phyloP scores from a whole-genome alignment of 2,329 filamentous ascomycete species.

The Zymoseptoria ardabiliae region DNA sequence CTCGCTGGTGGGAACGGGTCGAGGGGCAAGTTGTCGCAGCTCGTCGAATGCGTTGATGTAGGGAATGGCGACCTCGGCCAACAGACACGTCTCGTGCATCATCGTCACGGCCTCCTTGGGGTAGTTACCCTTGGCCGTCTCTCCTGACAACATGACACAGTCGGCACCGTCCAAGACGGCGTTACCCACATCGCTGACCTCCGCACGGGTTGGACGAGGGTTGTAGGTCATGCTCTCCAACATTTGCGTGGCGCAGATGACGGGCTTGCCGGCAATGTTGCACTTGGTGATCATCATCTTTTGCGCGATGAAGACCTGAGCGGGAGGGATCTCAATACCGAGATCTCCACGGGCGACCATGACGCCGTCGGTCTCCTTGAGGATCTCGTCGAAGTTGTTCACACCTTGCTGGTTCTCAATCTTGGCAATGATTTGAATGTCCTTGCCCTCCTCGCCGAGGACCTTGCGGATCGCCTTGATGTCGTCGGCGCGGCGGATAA shows the following conservation, averaged over 20 bases:
- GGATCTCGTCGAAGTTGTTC: constrained; percentile 98
- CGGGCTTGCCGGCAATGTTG: constrained; percentile 97
- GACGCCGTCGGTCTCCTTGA: constrained; percentile 93
- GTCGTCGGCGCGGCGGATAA: constrained; percentile 90
- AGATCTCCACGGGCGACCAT: constrained; percentile 99
- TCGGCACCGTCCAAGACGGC: constrained; percentile 95
- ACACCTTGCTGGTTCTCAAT: constrained; percentile 99
- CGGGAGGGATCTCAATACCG: constrained; percentile 96
- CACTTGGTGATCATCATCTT: constrained; percentile 99
- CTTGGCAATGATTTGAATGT: constrained; percentile 99
- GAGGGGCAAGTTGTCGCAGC: constrained; percentile 72
- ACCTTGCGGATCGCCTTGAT: constrained; percentile 88
- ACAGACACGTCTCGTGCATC: constrained; percentile 97
- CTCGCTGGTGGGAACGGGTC: constrained; percentile 82
- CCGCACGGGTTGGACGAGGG: constrained; percentile 91
- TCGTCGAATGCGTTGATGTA: constrained; percentile 97
- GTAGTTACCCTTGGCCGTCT: constrained; percentile 97
- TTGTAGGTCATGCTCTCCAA: constrained; percentile 99
- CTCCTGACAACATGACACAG: constrained; percentile 98
- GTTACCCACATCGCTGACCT: constrained; percentile 98
- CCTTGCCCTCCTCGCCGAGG: constrained; percentile 82
- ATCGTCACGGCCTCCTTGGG: constrained; percentile 85
- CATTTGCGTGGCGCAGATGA: constrained; percentile 99
- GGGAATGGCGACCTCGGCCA: constrained; percentile 94
- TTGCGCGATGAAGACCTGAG: constrained; percentile 97